Conservation (phyloP, 305 asterid genomes). For the Ajuga reptans region DNA sequence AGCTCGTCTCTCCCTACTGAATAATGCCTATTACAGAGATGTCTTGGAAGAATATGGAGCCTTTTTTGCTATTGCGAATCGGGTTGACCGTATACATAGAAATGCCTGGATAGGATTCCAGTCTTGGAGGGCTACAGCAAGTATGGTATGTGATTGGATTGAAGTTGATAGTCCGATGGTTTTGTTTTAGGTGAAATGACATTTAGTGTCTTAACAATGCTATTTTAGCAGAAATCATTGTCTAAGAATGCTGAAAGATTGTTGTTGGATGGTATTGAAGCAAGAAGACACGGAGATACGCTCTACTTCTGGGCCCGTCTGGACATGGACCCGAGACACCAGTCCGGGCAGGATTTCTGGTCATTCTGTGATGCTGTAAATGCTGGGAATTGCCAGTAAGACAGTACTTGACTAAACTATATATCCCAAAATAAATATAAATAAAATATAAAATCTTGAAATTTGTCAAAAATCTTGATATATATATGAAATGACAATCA, state of each 20-base stretch:
- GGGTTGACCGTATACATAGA: constrained; percentile 80
- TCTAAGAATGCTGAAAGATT: constrained; percentile 59
- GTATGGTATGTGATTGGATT: constrained; percentile 39
- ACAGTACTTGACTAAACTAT: background rate
- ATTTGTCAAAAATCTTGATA: background rate
- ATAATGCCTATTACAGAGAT: constrained; percentile 60
- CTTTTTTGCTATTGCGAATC: constrained; percentile 79
- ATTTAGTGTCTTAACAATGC: constrained; percentile 5
- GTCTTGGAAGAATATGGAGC: constrained; percentile 76
- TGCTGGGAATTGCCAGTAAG: constrained; percentile 80
- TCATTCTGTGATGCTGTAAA: constrained; percentile 81
- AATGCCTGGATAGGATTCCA: constrained; percentile 99
- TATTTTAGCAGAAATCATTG: constrained; percentile 52
- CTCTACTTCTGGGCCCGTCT: constrained; percentile 75
- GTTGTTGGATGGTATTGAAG: constrained; percentile 56
- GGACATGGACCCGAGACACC: constrained; percentile 59
- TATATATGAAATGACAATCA: constrained; percentile 7
- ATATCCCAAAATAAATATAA: no score
- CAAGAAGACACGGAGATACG: constrained; percentile 60
- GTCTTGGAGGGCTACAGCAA: constrained; percentile 91
- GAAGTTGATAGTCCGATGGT: background rate
- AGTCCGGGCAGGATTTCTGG: constrained; percentile 66
- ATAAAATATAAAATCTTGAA: background rate
- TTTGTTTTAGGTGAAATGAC: background rate
- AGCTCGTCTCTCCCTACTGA: constrained; percentile 71